Conservation (phyloP, 441 rosid species). For the Lepidium campestre region DNA sequence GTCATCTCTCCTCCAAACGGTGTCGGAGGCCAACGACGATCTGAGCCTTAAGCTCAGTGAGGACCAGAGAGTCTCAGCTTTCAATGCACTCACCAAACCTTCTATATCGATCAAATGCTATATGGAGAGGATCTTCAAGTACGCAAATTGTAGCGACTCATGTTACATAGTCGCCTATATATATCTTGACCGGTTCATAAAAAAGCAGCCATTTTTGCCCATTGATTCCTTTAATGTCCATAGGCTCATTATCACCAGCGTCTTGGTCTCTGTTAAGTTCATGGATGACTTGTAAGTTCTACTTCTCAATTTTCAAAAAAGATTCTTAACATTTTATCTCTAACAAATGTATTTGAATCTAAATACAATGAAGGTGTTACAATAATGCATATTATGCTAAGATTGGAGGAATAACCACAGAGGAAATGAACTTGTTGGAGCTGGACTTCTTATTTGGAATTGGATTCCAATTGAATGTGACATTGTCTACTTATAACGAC, state of each 20-base stretch:
- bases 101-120: slow-evolving; percentile 60
- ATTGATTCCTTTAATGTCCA: slow-evolving; percentile 73
- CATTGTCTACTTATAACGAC: slow-evolving; percentile 48
- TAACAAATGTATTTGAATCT: background rate
- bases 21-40: slow-evolving; percentile 53
- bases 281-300: slow-evolving; percentile 82
- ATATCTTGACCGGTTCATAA: slow-evolving; percentile 68
- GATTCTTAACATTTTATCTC: background rate
- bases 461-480: slow-evolving; percentile 71
- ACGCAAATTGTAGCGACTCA: slow-evolving; percentile 79
- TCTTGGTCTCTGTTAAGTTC: slow-evolving; percentile 82
- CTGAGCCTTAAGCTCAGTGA: slow-evolving; percentile 2
- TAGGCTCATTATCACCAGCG: slow-evolving; percentile 74
- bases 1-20: slow-evolving; percentile 56
- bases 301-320: too few species aligned
- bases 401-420: slow-evolving; percentile 73
- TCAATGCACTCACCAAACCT: slow-evolving; percentile 61
- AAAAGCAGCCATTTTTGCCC: slow-evolving; percentile 55
- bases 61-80: slow-evolving; percentile 50
- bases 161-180: slow-evolving; percentile 78
- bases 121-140: slow-evolving; percentile 72
- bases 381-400: slow-evolving; percentile 80
- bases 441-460: slow-evolving; percentile 75
- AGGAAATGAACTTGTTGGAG: slow-evolving; percentile 78
- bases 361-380: slow-evolving; percentile 40